A percentile compares a stretch with the other conserved stretches of the same genome.
Conservation (phyloP, 805 yeast species). For the Kodamaea jinghongensis region DNA sequence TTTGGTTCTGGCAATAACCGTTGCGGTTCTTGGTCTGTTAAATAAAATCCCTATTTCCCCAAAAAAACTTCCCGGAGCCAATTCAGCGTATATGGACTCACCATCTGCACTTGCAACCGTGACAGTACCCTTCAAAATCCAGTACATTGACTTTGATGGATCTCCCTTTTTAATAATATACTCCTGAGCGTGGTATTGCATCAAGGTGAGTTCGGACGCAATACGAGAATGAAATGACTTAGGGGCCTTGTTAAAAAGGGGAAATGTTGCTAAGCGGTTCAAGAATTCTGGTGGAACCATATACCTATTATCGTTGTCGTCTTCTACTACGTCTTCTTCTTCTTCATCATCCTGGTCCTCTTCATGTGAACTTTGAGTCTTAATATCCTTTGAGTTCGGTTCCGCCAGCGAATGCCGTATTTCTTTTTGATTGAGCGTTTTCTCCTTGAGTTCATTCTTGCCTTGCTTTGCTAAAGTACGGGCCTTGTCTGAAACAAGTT, state of each 20-base stretch:
- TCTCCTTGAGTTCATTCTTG: too few species aligned
- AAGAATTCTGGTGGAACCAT: slow-evolving; percentile 54
- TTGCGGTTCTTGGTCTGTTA: slow-evolving; percentile 75
- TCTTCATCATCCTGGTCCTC: neutral
- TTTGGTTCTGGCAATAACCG: slow-evolving; percentile 66
- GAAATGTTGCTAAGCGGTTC: slow-evolving; percentile 53
- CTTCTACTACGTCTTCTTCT: slow-evolving; percentile 11
- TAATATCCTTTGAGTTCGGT: neutral
- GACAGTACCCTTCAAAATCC: slow-evolving; percentile 75
- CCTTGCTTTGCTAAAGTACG: neutral
- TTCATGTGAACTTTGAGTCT: too few species aligned
- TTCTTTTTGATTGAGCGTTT: neutral
- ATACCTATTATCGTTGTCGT: slow-evolving; percentile 12
- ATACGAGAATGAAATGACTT: slow-evolving; percentile 58
- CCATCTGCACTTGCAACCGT: slow-evolving; percentile 78
- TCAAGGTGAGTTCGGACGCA: slow-evolving; percentile 53
- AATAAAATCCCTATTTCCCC: slow-evolving; percentile 79
- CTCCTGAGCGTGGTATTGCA: slow-evolving; percentile 66
- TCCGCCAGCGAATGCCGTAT: neutral
- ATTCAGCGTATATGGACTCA: slow-evolving; percentile 69
- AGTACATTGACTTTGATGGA: slow-evolving; percentile 72
- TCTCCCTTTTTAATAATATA: slow-evolving; percentile 70
- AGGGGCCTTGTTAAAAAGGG: slow-evolving; percentile 68
- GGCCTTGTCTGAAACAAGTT: neutral
- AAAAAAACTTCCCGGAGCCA: slow-evolving; percentile 66